Conservation (phyloP, 2,329 filamentous ascomycete species). For the Tolypocladium paradoxum region DNA sequence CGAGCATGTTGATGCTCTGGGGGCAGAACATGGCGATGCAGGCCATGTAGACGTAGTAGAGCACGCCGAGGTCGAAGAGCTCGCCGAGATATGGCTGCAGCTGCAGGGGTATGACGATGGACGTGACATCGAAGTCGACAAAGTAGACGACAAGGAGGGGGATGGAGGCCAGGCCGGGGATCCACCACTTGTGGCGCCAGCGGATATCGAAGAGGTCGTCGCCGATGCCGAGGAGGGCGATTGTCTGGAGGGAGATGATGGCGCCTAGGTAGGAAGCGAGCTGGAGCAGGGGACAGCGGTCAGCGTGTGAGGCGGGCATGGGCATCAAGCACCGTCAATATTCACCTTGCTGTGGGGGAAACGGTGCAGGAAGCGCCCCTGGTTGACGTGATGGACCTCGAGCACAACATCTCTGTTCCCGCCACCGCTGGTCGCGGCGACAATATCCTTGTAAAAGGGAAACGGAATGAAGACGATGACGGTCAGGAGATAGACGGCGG, state of each 20-base stretch:
- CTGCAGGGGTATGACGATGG: constrained; percentile 81
- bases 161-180: constrained; percentile 85
- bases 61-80: constrained; percentile 67
- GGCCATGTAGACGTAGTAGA: constrained; percentile 97
- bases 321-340: neutral
- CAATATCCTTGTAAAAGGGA: constrained; percentile 96
- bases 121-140: constrained; percentile 95
- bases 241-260: constrained; percentile 82
- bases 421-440: constrained; percentile 85
- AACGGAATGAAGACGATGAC: constrained; percentile 93
- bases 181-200: constrained; percentile 98
- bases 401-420: constrained; percentile 82
- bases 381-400: constrained; percentile 62
- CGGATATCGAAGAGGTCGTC: constrained; percentile 97
- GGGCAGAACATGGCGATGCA: constrained; percentile 94
- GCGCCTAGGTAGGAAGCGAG: constrained; percentile 92
- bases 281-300: constrained; percentile 28
- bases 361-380: constrained; percentile 74
- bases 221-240: constrained; percentile 82
- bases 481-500: constrained; percentile 79
- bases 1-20: constrained; percentile 99
- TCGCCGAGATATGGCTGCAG: constrained; percentile 77
- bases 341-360: constrained; percentile 89
- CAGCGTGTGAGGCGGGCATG: neutral
- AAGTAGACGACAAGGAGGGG: constrained; percentile 95